Base-by-base conservation (phyloP, 805 yeast genomes). In the Lipomyces lipofer region DNA sequence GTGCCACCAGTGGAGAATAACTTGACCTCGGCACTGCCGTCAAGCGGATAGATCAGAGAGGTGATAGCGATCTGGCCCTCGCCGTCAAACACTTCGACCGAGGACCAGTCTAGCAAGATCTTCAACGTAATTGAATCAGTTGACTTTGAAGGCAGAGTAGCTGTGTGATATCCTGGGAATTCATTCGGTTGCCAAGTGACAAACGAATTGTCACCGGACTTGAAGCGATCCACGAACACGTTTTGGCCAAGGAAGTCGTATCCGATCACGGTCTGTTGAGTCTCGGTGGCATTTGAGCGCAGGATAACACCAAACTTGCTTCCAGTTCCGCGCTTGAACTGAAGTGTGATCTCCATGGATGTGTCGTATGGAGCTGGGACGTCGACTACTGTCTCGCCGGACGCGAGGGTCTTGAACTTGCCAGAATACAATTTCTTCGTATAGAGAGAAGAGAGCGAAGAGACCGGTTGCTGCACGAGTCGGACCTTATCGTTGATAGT, bases 81-180 rank as follows among this genome's bases (percentile, higher is more conserved):
- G 24, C 30, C 30, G 19, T 9, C 47, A 43, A 43, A 43, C 22
- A 43, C 47, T 17, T 43, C 47, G 35, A 43, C 47, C 9, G 47
- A 43, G 13, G 47, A 43, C 47, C 47, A 43, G 47, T 43, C 47
- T 17, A 43, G 29, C 4, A 43, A n/a, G 15, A 43, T 43, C 15
- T 13, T 19, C 32, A 43, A 22, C 47, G 2, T n/a, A 8, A 43
- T 24, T 12, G 17, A 19, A 13, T 24, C 47, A 9, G 21, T 24
- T 4, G 2, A 7, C 19, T 22, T 5, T 7, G 28, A 6, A 15
- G 24, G 21, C 24, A 43, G 9, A 7, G 47, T 5, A 22, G 30
- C 47, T n/a, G 13, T 9, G 25, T 22, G 25, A 15, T 9, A 7
- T 7, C 47, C 47, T 8, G 35, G 47, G 47, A 43, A 43, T 2